phyloP scores from a whole-genome alignment of 2,329 filamentous ascomycete species.

The Drechslera avenae region DNA sequence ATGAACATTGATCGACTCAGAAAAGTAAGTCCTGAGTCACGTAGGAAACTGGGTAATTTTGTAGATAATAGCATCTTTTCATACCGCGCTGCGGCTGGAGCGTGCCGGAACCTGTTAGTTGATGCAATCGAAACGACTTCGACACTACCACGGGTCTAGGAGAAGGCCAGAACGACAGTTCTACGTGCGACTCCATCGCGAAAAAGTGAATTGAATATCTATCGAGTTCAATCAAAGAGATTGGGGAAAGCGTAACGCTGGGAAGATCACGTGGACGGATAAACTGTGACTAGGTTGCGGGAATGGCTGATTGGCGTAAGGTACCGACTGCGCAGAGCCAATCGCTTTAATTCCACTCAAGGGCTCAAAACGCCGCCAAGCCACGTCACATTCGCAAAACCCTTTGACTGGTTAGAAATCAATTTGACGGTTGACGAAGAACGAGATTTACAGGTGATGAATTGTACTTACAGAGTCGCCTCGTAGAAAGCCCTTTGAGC shows the following conservation, averaged over 20 bases:
- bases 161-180: not conserved
- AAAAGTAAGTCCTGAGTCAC: too few species aligned
- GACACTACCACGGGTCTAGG: not conserved
- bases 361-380: conserved; percentile 27
- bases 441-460: conserved; percentile 15
- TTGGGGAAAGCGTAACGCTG: conserved; percentile 15
- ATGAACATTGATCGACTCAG: too few species aligned
- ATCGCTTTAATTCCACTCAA: conserved; percentile 23
- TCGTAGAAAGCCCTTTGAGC: conserved; percentile 24
- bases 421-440: conserved; percentile 2
- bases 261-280: conserved; percentile 22
- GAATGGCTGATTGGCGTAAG: conserved; percentile 27
- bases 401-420: conserved; percentile 23
- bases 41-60: too few species aligned
- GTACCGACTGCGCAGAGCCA: conserved; percentile 17
- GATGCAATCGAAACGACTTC: not conserved
- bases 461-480: conserved; percentile 19
- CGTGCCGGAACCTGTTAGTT: too few species aligned
- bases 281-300: conserved; percentile 24
- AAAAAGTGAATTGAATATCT: conserved; percentile 1
- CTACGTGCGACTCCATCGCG: not conserved
- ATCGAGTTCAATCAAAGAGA: not conserved
- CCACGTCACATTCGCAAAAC: not conserved
- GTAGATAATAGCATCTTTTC: too few species aligned
- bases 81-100: too few species aligned